Base-by-base conservation (phyloP, 23 red algal genomes). In the Chondrus crispus region DNA sequence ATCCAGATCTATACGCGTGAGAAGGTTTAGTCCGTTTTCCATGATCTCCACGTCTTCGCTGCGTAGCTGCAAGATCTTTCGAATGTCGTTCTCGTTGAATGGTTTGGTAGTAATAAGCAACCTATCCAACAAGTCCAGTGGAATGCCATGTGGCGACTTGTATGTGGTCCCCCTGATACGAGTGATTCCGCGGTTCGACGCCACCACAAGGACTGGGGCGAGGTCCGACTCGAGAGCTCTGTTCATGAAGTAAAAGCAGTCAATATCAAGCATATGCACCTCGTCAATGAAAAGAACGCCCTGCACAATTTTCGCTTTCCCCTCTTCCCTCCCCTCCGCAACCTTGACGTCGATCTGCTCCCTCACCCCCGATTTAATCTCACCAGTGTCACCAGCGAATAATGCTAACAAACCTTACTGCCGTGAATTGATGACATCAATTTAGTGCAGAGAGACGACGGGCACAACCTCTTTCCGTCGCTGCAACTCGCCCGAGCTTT, bases 241-340 rank as follows among this genome's bases (percentile, higher is more conserved):
- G 72, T 94, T 95, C 28, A 98, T 85, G 76, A 95, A 98, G 2
- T 93, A 91, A 66, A 98, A 98, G 63, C 96, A 98, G 73, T 98
- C 96, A 44, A 98, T 95, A 52, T 98, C 96, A 32, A 98, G 76
- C 96, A 98, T 98, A 58, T 98, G 96, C 24, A 98, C 96, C 68
- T 98, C 96, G 51, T 98, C 96, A 55, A 98, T 98, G 50, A 98
- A 98, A 4, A 95, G 71, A 2, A 98, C 96, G n/a, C 96, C 96
- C 3, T 93, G 92, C 33, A 98, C 88, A 30, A 98, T 54, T 62
- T 95, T 83, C 1, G 96, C 93, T 45, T 92, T 95, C 16, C 96
- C 96, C 52, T 98, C 91, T 77, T 98, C 96, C 42, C 85, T 20
- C 87, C 88, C 93, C 45, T 98, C 88, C 22, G 80, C 80, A 50